phyloP scores from a whole-genome alignment of 1,139 yeast species.

The Saccharomyces hybrid region DNA sequence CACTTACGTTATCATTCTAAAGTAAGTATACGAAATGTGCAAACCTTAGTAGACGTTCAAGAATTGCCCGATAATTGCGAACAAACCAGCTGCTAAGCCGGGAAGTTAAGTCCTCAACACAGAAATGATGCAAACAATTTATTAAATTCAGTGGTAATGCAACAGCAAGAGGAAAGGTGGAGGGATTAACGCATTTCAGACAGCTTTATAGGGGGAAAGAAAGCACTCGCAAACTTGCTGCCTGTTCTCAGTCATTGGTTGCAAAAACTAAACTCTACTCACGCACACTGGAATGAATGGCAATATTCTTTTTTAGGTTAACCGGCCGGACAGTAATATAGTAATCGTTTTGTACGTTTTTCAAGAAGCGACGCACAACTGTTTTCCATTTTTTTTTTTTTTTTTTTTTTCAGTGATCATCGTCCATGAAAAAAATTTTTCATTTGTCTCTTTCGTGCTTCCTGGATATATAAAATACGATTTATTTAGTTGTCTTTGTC shows the following conservation, averaged over 20 bases:
- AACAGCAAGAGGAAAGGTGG: neutral
- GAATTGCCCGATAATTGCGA: neutral
- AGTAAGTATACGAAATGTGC: neutral
- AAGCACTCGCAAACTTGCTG: neutral
- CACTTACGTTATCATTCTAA: neutral
- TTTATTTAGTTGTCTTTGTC: neutral
- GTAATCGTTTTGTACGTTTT: neutral
- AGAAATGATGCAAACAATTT: neutral
- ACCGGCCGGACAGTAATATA: neutral
- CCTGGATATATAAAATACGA: neutral
- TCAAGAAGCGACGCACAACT: neutral
- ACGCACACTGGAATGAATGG: too few species aligned
- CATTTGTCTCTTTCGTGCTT: neutral
- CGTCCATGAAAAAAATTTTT: neutral
- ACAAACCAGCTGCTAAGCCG: neutral
- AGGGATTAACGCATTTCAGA: neutral
- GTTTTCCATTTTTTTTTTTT: neutral
- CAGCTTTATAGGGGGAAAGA: neutral
- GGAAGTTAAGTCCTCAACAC: neutral
- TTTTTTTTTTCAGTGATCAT: neutral
- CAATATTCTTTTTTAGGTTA: neutral
- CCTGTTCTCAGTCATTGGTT: neutral
- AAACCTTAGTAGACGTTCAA: neutral
- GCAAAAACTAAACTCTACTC: neutral
- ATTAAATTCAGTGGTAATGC: neutral